phyloP scores from a whole-genome alignment of 1,284 basidiomycete genomes.

The Ceratobasidium sp. region DNA sequence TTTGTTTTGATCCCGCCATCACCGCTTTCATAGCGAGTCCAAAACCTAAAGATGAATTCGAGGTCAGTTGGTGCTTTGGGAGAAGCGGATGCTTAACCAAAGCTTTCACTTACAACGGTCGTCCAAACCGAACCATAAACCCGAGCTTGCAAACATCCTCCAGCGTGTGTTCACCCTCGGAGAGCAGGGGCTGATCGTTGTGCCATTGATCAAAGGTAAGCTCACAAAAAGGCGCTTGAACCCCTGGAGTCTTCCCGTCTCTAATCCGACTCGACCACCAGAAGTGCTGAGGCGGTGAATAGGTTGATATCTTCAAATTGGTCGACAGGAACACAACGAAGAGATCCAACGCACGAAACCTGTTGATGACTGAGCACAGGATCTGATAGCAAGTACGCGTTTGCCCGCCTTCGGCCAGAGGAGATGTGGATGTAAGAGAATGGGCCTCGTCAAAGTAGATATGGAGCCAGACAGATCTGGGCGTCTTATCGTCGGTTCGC shows the following conservation, averaged over 20 bases:
- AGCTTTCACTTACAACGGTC: constrained; percentile 3
- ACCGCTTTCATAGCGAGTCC: constrained; percentile 7
- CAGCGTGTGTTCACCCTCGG: neutral
- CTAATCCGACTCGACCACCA: neutral
- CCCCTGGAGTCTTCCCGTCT: neutral
- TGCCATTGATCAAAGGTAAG: neutral
- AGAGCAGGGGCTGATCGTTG: neutral
- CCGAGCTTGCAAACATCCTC: neutral
- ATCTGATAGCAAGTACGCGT: neutral
- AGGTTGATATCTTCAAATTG: neutral
- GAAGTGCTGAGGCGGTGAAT: neutral
- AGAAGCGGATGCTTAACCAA: too few relatives aligned
- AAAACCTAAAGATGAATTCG: neutral
- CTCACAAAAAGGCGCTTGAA: constrained; percentile 5
- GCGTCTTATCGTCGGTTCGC: neutral
- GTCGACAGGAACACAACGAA: constrained; percentile 7
- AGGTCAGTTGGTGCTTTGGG: neutral
- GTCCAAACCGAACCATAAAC: constrained; percentile 21
- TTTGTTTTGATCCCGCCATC: neutral
- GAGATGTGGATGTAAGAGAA: neutral
- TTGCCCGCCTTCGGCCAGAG: too few relatives aligned
- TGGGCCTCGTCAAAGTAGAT: constrained; percentile 8
- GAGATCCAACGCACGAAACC: neutral
- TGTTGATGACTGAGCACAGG: neutral
- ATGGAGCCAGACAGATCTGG: neutral